Percentiles rank a stretch among this genome's conserved stretches.
These are phyloP conservation scores for Zygnema cylindricum DNA, from an alignment of 139 green algal genomes.

Conservation along the genomic window DNA sequence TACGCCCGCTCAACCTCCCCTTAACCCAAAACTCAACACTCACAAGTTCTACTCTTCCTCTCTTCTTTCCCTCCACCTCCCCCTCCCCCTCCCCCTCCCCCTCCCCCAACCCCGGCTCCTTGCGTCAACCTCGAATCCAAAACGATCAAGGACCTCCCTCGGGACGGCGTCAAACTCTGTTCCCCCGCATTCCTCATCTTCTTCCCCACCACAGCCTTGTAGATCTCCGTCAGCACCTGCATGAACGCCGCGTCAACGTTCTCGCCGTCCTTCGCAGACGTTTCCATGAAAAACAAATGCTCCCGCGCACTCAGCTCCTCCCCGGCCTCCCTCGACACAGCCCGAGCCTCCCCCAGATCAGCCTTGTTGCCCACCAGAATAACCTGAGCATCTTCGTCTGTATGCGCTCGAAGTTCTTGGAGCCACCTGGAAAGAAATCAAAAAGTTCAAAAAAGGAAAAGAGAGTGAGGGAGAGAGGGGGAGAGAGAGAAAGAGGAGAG, in stretches of 20 bases:
- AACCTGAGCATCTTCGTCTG: background rate
- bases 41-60: no score
- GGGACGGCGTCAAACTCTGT: background rate
- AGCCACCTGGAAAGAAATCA: no score
- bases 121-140: background rate
- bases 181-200: background rate
- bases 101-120: no score
- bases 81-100: no score
- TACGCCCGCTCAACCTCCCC: no score
- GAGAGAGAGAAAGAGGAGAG: background rate
- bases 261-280: conserved; percentile 10
- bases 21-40: no score
- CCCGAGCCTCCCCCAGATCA: background rate
- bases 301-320: background rate
- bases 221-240: conserved; percentile 1
- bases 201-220: background rate
- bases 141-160: background rate
- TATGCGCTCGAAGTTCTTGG: background rate
- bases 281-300: background rate
- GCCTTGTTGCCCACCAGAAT: conserved; percentile 9
- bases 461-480: no score
- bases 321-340: background rate
- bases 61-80: no score
- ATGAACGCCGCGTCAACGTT: conserved; percentile 11
- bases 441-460: no score